Evolutionary conservation across 2,329 filamentous ascomycete species (phyloP), one percentile per base, ranked within the genome.

Genomic region (Aspergillus clavatus): DNA sequence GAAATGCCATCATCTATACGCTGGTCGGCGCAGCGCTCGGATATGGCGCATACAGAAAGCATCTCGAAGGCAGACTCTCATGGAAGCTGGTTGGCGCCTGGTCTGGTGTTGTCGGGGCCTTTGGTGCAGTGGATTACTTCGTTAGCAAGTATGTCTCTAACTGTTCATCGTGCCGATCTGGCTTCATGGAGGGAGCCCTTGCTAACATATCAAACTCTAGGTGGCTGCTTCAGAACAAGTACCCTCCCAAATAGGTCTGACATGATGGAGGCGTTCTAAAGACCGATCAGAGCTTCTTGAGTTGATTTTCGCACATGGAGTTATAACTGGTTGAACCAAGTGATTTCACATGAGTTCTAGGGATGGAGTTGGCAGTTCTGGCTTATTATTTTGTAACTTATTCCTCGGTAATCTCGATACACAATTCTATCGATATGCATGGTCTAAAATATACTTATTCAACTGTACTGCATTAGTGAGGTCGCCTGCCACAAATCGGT

Each of bases 161-260:
- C 3, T 22, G 12, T 5, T 4, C n/a, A 42, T 19, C 5, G 31
- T 27, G 18, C 1, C 24, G 4, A 19, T 10, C 10, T 35, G n/a
- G 21, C 16, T 18, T 27, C 21, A 14, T 40, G 46, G 14, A 27
- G 16, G 5, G 16, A 35, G 8, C 23, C 5, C 22, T 24, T 53
- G 45, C 50, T 59, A 48, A 56, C 19, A 11, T 18, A 16, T 33
- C 22, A 16, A 18, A 37, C 19, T 44, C 8, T 49, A 76, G 73
- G 54, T 76, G 73, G 68, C 66, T 76, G 44, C 61, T 75, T 51
- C 69, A 73, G 57, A 75, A 75, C 65, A 75, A 74, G 57, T 76
- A 70, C 53, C 73, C 73, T 40, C 66, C 66, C 44, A 73, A 74
- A 62, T 73, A 69, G 56, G 52, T 21, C 36, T 12, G n/a, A 33